Percentiles rank a stretch among this genome's conserved stretches.
phyloP scores from a whole-genome alignment of 805 yeast genomes.

The Hanseniaspora hatyaiensis region DNA sequence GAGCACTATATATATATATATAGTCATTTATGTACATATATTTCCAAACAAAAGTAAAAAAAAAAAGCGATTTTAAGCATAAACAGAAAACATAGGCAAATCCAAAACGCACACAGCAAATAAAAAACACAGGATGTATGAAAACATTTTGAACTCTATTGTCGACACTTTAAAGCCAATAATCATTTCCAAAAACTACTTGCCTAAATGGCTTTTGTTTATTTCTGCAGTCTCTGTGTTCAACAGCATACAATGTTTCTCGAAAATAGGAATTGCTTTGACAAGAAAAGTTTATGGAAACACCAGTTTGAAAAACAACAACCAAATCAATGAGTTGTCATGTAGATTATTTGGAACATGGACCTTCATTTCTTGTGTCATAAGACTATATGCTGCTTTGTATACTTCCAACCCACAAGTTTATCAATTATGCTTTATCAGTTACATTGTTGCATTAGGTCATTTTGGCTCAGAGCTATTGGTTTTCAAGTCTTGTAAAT shows the following conservation, averaged over 20 bases:
- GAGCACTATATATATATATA: no score
- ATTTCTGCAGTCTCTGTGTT: conserved; percentile 83
- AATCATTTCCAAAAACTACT: conserved; percentile 37
- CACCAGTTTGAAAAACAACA: conserved; percentile 32
- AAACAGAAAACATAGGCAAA: no score
- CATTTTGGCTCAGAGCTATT: conserved; percentile 83
- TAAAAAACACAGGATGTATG: conserved; percentile 2
- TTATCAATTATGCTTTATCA: conserved; percentile 65
- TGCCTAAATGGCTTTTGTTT: conserved; percentile 70
- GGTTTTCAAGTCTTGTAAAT: conserved; percentile 61
- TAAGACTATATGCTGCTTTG: conserved; percentile 81
- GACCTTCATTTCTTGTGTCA: conserved; percentile 78
- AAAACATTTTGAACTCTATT: neutral
- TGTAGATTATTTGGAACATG: conserved; percentile 99
- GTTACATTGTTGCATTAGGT: conserved; percentile 68
- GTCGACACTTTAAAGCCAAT: conserved; percentile 20
- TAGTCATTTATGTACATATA: no score
- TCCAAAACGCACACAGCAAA: no score
- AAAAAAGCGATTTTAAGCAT: no score
- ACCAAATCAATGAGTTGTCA: conserved; percentile 52
- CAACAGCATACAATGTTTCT: conserved; percentile 79
- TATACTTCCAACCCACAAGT: conserved; percentile 56
- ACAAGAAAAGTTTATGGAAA: conserved; percentile 70
- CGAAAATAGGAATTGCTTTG: conserved; percentile 52
- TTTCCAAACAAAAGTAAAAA: no score